Base-by-base conservation (phyloP, 2,329 filamentous ascomycete genomes). In the Metarhizium anisopliae region DNA sequence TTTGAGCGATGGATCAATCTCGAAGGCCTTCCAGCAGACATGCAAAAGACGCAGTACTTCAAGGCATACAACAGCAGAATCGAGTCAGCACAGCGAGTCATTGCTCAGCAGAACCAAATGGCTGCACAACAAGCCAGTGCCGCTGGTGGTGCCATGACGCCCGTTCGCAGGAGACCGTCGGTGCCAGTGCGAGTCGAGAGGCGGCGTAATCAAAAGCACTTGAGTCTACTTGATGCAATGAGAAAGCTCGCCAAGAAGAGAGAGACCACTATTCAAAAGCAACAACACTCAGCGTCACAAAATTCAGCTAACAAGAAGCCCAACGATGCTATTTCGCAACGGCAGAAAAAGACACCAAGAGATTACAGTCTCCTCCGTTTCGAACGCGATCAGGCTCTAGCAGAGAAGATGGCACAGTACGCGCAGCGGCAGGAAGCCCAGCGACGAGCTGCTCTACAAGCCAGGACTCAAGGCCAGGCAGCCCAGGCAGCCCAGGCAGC, bases 21-120 rank as follows among this genome's bases (percentile, higher is more conserved):
- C 13, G 94, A 97, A 72, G 91, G 92, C 1, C 77, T 96, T 42
- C 93, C 94, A 4, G 83, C 87, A 11, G 94, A 99, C 61, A 95
- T 97, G 87, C 86, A 88, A 18, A 96, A 96, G 73, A 96, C 90
- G 0, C 87, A 92, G 49, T 99, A 97, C 68, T 99, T 97, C 78
- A 90, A 91, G 65, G 73, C 81, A 1, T 86, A 85, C 66, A 83
- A 82, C 60, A 73, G 72, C 10, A 74, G 84, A 32, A 84, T 86
- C 32, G 81, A 85, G 55, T 71, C 76, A 8, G 83, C 82, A 1
- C 82, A 85, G 63, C 73, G 77, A 47, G 70, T 74, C 32, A 80
- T 83, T 58, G 70, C 71, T 50, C 76, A 80, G 55, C 77, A 81
- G 51, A 80, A 81, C 55, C 76, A 81, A 56, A 72, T 75, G 30